Evolutionary conservation across 2,329 filamentous ascomycete genomes (phyloP), one percentile per base, ranked within the genome.

Genomic region (Nakataea oryzae): DNA sequence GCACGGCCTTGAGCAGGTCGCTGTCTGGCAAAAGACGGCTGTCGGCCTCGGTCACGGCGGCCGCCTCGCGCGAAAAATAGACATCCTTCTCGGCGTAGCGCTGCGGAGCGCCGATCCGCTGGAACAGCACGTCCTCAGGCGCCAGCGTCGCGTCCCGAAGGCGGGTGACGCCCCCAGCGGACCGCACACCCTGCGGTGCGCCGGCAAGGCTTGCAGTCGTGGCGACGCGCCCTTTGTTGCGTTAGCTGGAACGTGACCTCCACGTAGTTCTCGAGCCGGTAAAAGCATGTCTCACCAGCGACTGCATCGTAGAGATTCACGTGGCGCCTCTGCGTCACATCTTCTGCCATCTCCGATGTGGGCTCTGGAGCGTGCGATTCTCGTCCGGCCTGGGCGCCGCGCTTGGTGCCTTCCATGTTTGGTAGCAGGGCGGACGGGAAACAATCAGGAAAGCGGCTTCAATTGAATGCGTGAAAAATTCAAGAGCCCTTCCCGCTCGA

Each of bases 51-150:
- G 34, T 17, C 26, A 34, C 11, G 21, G 30, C 27, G n/a, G 84
- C 73, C 32, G 77, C 72, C 62, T 85, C 82, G 70, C 88, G 81
- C 4, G 86, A 82, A 67, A 83, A 84, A 74, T 92, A 93, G 64
- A 88, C 78, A 72, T 92, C 89, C 63, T 85, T 80, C 73, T 92
- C 89, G 62, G 82, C 82, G 69, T 86, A 91, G 61, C 88, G 84
- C 26, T 78, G 74, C 2, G 89, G 89, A 1, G 89, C 88, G 63
- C 82, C 76, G 65, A 78, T 78, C 58, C 82, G 81, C 30, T 83
- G 83, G 72, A 90, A 92, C 4, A 93, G 80, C 1, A 88, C 84
- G 63, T 90, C 86, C 62, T 91, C 89, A 2, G 89, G 88, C 2
- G 86, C 78, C 6, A 89, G 74, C 11, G 69, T 70, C 7, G 73